Conservation (phyloP, 352 stramenopile species). For the Globisporangium cystogenes region DNA sequence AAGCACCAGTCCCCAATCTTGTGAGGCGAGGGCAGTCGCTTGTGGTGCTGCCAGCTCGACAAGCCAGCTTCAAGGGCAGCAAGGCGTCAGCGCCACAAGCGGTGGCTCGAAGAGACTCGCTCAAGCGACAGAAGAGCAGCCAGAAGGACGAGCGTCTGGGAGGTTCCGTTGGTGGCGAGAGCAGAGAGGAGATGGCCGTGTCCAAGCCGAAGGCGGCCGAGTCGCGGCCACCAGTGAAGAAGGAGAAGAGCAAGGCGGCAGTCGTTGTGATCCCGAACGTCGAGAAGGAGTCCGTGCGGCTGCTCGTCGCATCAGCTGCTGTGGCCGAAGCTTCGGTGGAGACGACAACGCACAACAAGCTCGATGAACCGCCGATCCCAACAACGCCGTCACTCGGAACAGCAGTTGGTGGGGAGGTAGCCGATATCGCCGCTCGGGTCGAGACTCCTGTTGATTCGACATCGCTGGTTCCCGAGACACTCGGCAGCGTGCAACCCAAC, state of each 20-base stretch:
- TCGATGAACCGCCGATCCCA: too few relatives aligned
- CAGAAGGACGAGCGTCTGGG: not conserved
- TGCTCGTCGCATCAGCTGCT: not conserved
- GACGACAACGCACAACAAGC: too few relatives aligned
- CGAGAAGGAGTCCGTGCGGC: constrained; percentile 9
- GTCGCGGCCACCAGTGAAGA: not conserved
- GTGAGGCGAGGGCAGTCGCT: not conserved
- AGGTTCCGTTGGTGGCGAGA: not conserved
- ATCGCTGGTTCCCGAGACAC: too few relatives aligned
- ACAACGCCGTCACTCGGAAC: too few relatives aligned
- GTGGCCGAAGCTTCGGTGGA: not conserved
- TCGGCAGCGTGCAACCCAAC: too few relatives aligned
- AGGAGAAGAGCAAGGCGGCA: constrained; percentile 7
- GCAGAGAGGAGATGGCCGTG: not conserved
- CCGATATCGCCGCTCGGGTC: too few relatives aligned
- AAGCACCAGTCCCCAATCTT: not conserved
- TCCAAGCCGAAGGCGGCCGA: not conserved
- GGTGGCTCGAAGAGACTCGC: not conserved
- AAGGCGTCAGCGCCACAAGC: not conserved
- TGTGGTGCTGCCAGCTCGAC: not conserved
- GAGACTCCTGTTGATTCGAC: too few relatives aligned
- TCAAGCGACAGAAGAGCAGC: not conserved
- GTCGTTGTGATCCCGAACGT: constrained; percentile 17
- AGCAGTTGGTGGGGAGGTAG: too few relatives aligned
- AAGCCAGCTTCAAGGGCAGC: not conserved